Percentiles rank a stretch among this genome's conserved stretches.
Evolutionary conservation across 2,329 filamentous ascomycete species (phyloP).

Genomic region (Aspergillus aculeatinus): DNA sequence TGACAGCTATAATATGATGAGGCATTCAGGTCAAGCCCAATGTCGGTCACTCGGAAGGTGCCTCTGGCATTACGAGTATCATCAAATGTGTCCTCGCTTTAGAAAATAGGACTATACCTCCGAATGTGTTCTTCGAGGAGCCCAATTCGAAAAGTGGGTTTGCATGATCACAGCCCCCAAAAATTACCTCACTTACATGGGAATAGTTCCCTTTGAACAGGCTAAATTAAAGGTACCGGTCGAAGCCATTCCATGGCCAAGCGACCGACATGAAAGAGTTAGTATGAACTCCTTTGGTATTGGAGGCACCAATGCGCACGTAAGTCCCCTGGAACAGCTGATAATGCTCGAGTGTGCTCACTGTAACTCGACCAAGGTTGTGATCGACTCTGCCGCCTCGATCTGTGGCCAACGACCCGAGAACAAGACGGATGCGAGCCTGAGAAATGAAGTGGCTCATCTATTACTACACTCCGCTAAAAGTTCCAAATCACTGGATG

Average conservation of each 20-base stretch:
- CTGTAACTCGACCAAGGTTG: neutral
- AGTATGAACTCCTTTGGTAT: constrained; percentile 38
- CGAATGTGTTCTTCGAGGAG: constrained; percentile 29
- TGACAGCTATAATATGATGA: neutral
- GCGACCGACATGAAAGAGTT: constrained; percentile 21
- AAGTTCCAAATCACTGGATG: constrained; percentile 4
- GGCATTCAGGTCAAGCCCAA: constrained; percentile 26
- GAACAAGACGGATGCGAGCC: too few relatives aligned
- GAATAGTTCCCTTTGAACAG: constrained; percentile 18
- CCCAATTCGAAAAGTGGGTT: constrained; percentile 27
- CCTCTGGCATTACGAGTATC: constrained; percentile 27
- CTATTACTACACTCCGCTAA: neutral
- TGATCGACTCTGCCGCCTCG: constrained; percentile 13
- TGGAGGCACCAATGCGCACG: constrained; percentile 27
- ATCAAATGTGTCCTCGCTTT: constrained; percentile 27
- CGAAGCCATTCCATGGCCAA: constrained; percentile 25
- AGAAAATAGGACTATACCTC: constrained; percentile 25
- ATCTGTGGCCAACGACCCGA: too few relatives aligned
- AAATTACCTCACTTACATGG: neutral
- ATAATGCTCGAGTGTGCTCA: neutral
- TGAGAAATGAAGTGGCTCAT: too few relatives aligned
- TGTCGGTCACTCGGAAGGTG: constrained; percentile 29
- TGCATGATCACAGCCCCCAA: too few relatives aligned
- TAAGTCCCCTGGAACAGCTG: neutral
- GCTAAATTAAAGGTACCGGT: constrained; percentile 19